A percentile compares a stretch with the other conserved stretches of the same genome.
Conservation (phyloP, 2,329 filamentous ascomycete species). For the Penicillium capsulatum region DNA sequence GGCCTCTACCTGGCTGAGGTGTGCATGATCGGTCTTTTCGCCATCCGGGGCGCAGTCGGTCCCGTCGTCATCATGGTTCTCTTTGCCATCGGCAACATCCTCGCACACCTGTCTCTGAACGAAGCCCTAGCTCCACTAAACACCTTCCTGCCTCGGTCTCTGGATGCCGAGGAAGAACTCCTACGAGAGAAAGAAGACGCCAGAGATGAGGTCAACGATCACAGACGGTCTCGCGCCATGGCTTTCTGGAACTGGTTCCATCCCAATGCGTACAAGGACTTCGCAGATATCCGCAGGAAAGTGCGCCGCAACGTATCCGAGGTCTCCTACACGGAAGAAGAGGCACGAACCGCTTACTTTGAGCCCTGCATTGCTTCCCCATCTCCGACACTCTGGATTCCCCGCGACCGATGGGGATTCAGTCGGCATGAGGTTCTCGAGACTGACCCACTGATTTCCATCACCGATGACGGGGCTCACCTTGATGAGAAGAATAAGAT, state of each 20-base stretch:
- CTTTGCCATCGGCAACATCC: slow-evolving; percentile 67
- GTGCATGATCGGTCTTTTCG: slow-evolving; percentile 81
- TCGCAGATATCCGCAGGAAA: slow-evolving; percentile 64
- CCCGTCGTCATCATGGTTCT: slow-evolving; percentile 72
- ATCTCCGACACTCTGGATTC: slow-evolving; percentile 73
- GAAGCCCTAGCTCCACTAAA: slow-evolving; percentile 43
- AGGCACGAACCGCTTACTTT: slow-evolving; percentile 65
- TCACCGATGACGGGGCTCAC: slow-evolving; percentile 71
- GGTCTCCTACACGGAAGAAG: slow-evolving; percentile 59
- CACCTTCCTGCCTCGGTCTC: slow-evolving; percentile 68
- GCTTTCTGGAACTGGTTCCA: slow-evolving; percentile 51
- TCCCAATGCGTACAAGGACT: slow-evolving; percentile 72
- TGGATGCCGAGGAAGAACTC: slow-evolving; percentile 53
- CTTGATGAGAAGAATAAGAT: slow-evolving; percentile 67
- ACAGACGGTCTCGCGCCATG: slow-evolving; percentile 20
- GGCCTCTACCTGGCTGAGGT: slow-evolving; percentile 80
- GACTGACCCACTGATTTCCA: slow-evolving; percentile 65
- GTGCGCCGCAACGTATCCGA: slow-evolving; percentile 57
- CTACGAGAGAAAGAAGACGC: slow-evolving; percentile 37
- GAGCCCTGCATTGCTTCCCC: slow-evolving; percentile 64
- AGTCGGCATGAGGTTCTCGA: slow-evolving; percentile 72
- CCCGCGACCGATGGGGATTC: slow-evolving; percentile 68
- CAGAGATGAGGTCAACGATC: slow-evolving; percentile 19
- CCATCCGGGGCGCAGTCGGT: slow-evolving; percentile 58
- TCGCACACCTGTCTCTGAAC: slow-evolving; percentile 63